Percentiles rank a stretch among this genome's conserved stretches.
phyloP scores from a whole-genome alignment of 192 early-diverging fungal genomes.

The Podila clonocystis region DNA sequence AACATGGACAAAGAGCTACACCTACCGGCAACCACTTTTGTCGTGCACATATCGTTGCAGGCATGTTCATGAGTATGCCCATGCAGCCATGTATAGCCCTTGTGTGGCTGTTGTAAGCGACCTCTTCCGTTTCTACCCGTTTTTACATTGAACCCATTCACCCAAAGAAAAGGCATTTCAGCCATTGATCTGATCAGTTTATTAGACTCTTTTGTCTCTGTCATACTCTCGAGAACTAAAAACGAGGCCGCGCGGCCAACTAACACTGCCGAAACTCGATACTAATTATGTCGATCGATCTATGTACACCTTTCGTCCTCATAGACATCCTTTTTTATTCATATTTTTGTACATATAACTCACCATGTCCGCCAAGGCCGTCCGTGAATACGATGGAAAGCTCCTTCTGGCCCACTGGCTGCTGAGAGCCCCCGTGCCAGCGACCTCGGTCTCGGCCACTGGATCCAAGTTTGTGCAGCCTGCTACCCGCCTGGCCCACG shows the following conservation, averaged over 20 bases:
- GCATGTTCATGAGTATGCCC: too few relatives aligned
- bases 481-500: constrained; percentile 78
- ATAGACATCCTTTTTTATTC: neutral
- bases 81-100: too few relatives aligned
- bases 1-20: too few relatives aligned
- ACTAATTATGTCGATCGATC: neutral
- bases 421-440: constrained; percentile 72
- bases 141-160: too few relatives aligned
- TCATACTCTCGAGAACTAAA: too few relatives aligned
- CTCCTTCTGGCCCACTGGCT: constrained; percentile 92
- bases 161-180: too few relatives aligned
- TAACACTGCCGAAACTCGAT: too few relatives aligned
- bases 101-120: too few relatives aligned
- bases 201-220: neutral
- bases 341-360: neutral
- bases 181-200: neutral
- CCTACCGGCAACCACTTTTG: too few relatives aligned
- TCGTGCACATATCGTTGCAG: too few relatives aligned
- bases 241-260: too few relatives aligned
- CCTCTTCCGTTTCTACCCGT: too few relatives aligned
- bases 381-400: constrained; percentile 99
- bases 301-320: neutral
- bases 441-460: constrained; percentile 51
- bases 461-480: constrained; percentile 76
- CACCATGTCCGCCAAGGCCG: constrained; percentile 88